Base-by-base conservation (phyloP, 169 alveolate species). In the Eimeria acervulina region DNA sequence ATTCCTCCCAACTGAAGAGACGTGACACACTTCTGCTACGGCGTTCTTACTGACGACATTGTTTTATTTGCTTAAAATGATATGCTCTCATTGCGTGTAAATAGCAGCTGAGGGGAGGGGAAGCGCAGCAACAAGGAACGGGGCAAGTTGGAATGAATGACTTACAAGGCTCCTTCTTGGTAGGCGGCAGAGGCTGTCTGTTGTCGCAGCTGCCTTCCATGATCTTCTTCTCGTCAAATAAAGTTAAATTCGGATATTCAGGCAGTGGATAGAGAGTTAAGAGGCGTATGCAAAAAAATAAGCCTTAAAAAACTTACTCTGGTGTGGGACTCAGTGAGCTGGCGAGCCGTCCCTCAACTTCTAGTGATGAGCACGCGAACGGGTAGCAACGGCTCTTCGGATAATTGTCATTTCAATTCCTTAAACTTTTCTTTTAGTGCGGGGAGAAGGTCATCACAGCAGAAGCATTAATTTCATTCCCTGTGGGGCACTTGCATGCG, bases 121-220 rank as follows among this genome's bases (percentile, higher is more conserved):
- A 61, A 26, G 72, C 36, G 17, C n/a, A 55, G 12, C 36, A 23
- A 61, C n/a, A n/a, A n/a, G n/a, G n/a, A n/a, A n/a, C n/a, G n/a
- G n/a, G n/a, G n/a, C n/a, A n/a, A n/a, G n/a, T n/a, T n/a, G n/a
- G n/a, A n/a, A n/a, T n/a, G n/a, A n/a, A 23, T 68, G 26, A 68
- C 90, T 28, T 81, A 81, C 90, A 51, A 1, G 90, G 90, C 70
- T 81, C 90, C 90, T 81, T 81, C 90, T 81, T 81, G 23, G 47
- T n/a, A 52, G 61, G 47, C n/a, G 38, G 72, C 44, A 15, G 90
- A 5, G 44, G 40, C 61, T 81, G 90, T 28, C 44, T 23, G 66
- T 44, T 81, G 38, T 42, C 44, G 15, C 70, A n/a, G 70, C 28
- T 81, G 42, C 90, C 70, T 81, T 81, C 90, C 90, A 81, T 81